Conservation (phyloP, 129 eudicot species). For the Centaurea solstitialis region DNA sequence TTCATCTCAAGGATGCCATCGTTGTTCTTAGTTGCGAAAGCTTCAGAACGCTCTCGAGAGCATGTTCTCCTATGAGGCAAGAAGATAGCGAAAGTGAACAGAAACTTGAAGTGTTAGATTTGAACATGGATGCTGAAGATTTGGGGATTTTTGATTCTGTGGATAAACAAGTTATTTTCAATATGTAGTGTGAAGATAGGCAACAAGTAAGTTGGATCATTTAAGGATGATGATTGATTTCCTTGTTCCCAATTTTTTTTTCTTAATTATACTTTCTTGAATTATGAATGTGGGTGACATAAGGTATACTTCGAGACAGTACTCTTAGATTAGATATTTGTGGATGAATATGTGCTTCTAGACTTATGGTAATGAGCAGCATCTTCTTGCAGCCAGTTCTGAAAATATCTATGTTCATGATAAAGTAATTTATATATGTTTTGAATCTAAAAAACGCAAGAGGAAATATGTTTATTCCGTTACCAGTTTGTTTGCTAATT, state of each 20-base stretch:
- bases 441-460: neutral
- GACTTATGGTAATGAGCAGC: neutral
- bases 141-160: slow-evolving; percentile 48
- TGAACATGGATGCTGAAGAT: slow-evolving; percentile 44
- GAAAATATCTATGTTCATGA: neutral
- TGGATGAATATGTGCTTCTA: neutral
- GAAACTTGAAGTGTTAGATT: slow-evolving; percentile 30
- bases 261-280: neutral
- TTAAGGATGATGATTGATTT: neutral
- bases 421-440: neutral
- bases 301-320: neutral
- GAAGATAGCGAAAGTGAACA: slow-evolving; percentile 4
- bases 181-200: slow-evolving; percentile 34
- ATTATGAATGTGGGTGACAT: slow-evolving; percentile 1
- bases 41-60: slow-evolving; percentile 35
- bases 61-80: slow-evolving; percentile 40
- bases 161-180: slow-evolving; percentile 55
- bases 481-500: neutral
- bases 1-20: slow-evolving; percentile 61
- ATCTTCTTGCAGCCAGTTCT: neutral
- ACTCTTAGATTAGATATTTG: slow-evolving; percentile 5
- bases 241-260: neutral
- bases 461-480: neutral
- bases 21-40: slow-evolving; percentile 54
- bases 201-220: neutral